phyloP scores from a whole-genome alignment of 2,329 filamentous ascomycete genomes.

The Monosporascus sp. region DNA sequence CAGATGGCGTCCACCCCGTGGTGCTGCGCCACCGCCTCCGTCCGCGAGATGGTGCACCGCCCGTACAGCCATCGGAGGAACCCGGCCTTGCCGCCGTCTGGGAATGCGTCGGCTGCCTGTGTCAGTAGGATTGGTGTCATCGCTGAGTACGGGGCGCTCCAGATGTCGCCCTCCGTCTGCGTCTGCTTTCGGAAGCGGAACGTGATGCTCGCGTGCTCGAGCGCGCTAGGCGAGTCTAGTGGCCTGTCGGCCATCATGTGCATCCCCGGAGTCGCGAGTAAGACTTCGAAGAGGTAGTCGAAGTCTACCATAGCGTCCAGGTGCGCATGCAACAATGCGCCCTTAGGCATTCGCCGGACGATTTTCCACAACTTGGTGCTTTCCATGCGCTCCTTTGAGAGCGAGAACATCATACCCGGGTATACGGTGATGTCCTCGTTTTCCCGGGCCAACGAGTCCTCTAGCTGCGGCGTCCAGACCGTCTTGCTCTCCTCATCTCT shows the following conservation, averaged over 20 bases:
- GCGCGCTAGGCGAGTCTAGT: constrained; percentile 48
- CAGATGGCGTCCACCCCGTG: constrained; percentile 81
- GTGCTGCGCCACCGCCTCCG: constrained; percentile 73
- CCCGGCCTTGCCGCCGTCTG: constrained; percentile 61
- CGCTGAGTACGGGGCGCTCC: constrained; percentile 58
- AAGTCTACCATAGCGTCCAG: constrained; percentile 88
- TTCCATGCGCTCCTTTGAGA: constrained; percentile 84
- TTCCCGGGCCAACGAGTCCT: constrained; percentile 62
- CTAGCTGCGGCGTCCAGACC: constrained; percentile 70
- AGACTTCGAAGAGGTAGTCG: constrained; percentile 69
- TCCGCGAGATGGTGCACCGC: constrained; percentile 64
- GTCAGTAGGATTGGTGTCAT: constrained; percentile 53
- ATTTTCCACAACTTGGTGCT: constrained; percentile 80
- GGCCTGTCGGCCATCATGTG: constrained; percentile 59
- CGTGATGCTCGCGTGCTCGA: constrained; percentile 48
- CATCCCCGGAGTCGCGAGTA: constrained; percentile 68
- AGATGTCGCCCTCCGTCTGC: constrained; percentile 49
- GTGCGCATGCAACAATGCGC: constrained; percentile 79
- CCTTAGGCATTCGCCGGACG: constrained; percentile 82
- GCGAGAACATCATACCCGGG: constrained; percentile 89
- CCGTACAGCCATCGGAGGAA: constrained; percentile 75
- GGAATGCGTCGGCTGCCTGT: constrained; percentile 68
- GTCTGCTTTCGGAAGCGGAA: constrained; percentile 56
- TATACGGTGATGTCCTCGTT: constrained; percentile 60
- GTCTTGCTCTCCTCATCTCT: constrained; percentile 69